Percentiles rank a stretch among this genome's conserved stretches.
These are phyloP conservation scores for Ilyonectria mors-panacis DNA, from an alignment of 2,329 filamentous ascomycete genomes.

Conservation along the genomic window DNA sequence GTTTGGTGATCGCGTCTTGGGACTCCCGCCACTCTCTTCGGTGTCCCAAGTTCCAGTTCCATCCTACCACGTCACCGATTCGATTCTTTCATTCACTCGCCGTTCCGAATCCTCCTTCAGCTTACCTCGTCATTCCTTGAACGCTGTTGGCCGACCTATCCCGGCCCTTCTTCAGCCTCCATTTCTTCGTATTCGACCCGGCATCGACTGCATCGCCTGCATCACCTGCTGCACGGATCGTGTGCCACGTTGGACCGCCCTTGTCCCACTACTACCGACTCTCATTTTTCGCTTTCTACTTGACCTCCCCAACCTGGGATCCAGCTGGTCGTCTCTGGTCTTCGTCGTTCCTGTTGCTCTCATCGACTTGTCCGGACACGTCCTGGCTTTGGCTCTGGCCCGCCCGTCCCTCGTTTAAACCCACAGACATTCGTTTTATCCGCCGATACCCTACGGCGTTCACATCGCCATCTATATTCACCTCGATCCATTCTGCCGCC, in stretches of 20 bases:
- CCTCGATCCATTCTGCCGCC: conserved; percentile 11
- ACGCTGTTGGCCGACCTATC: conserved; percentile 29
- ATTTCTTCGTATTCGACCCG: conserved; percentile 42
- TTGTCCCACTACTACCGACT: conserved; percentile 35
- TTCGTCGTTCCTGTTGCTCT: neutral
- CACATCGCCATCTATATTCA: neutral
- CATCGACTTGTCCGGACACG: neutral
- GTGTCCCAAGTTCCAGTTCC: conserved; percentile 11
- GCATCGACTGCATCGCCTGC: conserved; percentile 29
- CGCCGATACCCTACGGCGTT: neutral
- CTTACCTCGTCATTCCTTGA: conserved; percentile 27
- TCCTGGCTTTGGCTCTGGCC: conserved; percentile 2
- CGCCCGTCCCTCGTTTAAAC: conserved; percentile 4
- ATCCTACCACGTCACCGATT: conserved; percentile 9
- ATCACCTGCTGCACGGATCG: conserved; percentile 33
- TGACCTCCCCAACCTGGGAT: conserved; percentile 17
- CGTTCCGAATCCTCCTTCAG: conserved; percentile 28
- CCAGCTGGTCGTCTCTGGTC: conserved; percentile 13
- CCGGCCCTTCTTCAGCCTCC: conserved; percentile 19
- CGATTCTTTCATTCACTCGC: conserved; percentile 25
- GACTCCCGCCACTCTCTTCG: conserved; percentile 20
- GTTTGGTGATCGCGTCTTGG: conserved; percentile 24
- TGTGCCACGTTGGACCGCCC: conserved; percentile 40
- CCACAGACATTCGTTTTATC: conserved; percentile 5
- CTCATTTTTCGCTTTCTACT: conserved; percentile 28